phyloP scores from a whole-genome alignment of 768 basidiomycete genomes.

The Xerocomellus amylosporus region DNA sequence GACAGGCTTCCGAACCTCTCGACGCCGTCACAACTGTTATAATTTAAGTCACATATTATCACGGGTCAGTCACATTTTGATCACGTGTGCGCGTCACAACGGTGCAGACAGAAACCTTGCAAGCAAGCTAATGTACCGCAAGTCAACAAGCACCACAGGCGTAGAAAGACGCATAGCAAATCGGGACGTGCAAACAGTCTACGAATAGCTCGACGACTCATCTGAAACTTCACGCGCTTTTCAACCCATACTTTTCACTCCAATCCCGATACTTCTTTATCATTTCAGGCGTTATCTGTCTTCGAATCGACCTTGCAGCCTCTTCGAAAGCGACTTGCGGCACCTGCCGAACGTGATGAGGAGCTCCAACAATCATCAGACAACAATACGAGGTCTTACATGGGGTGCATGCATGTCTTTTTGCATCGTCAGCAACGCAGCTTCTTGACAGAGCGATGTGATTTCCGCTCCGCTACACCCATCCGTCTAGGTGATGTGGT shows the following conservation, averaged over 20 bases:
- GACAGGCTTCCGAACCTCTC: no score
- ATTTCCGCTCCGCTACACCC: constrained; percentile 98
- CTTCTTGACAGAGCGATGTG: constrained; percentile 90
- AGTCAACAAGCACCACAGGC: no score
- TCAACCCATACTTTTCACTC: constrained; percentile 41
- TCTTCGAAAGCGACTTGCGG: constrained; percentile 65
- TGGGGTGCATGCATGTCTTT: constrained; percentile 71
- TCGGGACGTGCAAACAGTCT: background rate
- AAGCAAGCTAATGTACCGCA: no score
- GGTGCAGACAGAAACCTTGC: no score
- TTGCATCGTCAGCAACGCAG: constrained; percentile 90
- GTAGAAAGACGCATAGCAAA: background rate
- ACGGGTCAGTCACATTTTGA: no score
- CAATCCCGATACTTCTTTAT: constrained; percentile 71
- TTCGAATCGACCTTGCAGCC: constrained; percentile 70
- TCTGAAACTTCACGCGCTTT: constrained; percentile 5
- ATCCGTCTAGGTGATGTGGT: constrained; percentile 57
- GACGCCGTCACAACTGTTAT: no score
- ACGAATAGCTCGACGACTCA: background rate
- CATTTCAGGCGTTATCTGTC: constrained; percentile 82
- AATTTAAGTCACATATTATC: no score
- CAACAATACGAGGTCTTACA: constrained; percentile 44
- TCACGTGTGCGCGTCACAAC: no score
- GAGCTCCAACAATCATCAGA: background rate
- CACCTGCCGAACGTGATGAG: constrained; percentile 49